phyloP scores from a whole-genome alignment of 73 alveolate genomes.

The Uronychia setigera region DNA sequence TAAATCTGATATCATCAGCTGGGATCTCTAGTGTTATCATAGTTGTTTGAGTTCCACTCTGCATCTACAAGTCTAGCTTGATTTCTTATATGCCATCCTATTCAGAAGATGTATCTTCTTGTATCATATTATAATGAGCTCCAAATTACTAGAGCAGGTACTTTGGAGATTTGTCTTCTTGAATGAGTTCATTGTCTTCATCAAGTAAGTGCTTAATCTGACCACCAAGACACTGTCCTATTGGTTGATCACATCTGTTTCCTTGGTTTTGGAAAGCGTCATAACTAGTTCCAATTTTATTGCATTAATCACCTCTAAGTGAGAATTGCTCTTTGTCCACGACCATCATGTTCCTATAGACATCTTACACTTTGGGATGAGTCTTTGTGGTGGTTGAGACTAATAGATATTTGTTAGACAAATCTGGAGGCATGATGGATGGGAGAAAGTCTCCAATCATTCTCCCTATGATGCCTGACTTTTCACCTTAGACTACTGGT shows the following conservation, averaged over 20 bases:
- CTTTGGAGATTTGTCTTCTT: slow-evolving; percentile 22
- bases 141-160: neutral
- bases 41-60: slow-evolving; percentile 64
- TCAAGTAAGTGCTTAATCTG: slow-evolving; percentile 60
- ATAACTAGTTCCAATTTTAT: slow-evolving; percentile 76
- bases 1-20: slow-evolving; percentile 65
- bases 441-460: slow-evolving; percentile 81
- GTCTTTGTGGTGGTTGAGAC: slow-evolving; percentile 58
- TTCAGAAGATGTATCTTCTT: slow-evolving; percentile 39
- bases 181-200: slow-evolving; percentile 36
- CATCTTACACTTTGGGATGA: slow-evolving; percentile 47
- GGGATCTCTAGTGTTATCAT: slow-evolving; percentile 69
- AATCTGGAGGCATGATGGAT: slow-evolving; percentile 55
- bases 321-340: slow-evolving; percentile 64
- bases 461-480: slow-evolving; percentile 52
- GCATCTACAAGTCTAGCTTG: slow-evolving; percentile 35
- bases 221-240: slow-evolving; percentile 64
- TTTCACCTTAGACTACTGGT: slow-evolving; percentile 27
- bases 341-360: slow-evolving; percentile 61
- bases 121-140: slow-evolving; percentile 52
- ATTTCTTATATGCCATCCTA: slow-evolving; percentile 11
- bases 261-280: slow-evolving; percentile 66
- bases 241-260: slow-evolving; percentile 58
- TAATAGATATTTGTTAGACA: slow-evolving; percentile 49
- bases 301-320: slow-evolving; percentile 75